These are phyloP conservation scores for Cephaloascus fragrans DNA, from an alignment of 805 yeast species.

Conservation along the genomic window DNA sequence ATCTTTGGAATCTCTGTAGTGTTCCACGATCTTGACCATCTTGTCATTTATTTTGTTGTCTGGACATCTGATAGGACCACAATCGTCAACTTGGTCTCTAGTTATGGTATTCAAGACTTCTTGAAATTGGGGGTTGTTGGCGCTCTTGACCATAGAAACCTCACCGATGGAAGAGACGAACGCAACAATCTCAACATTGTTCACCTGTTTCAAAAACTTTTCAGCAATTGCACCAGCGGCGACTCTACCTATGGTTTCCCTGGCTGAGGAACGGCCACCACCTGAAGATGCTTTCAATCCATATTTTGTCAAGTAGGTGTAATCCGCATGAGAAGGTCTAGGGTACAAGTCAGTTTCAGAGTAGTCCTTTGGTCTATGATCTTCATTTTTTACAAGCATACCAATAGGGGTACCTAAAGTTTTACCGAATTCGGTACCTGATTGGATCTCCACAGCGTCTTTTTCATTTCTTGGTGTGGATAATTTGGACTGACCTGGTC, in stretches of 20 bases:
- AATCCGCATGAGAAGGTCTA: constrained; percentile 97
- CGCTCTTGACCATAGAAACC: constrained; percentile 65
- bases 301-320: constrained; percentile 83
- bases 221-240: constrained; percentile 99
- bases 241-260: constrained; percentile 97
- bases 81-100: constrained; percentile 77
- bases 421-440: constrained; percentile 86
- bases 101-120: constrained; percentile 66
- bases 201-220: constrained; percentile 67
- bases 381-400: constrained; percentile 87
- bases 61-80: constrained; percentile 93
- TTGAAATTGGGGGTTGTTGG: constrained; percentile 55
- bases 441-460: constrained; percentile 85
- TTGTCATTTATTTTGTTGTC: constrained; percentile 57
- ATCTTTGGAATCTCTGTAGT: constrained; percentile 77
- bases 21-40: constrained; percentile 83
- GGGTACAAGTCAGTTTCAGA: constrained; percentile 92
- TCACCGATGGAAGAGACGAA: constrained; percentile 91
- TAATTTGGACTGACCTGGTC: constrained; percentile 92
- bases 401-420: constrained; percentile 95
- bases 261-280: constrained; percentile 94
- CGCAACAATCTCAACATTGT: constrained; percentile 88
- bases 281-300: constrained; percentile 92
- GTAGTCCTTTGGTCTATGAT: constrained; percentile 95
- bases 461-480: constrained; percentile 96